A percentile compares a stretch with the other conserved stretches of the same genome.
Conservation (phyloP, 768 basidiomycete genomes). For the Lentinula raphanica region DNA sequence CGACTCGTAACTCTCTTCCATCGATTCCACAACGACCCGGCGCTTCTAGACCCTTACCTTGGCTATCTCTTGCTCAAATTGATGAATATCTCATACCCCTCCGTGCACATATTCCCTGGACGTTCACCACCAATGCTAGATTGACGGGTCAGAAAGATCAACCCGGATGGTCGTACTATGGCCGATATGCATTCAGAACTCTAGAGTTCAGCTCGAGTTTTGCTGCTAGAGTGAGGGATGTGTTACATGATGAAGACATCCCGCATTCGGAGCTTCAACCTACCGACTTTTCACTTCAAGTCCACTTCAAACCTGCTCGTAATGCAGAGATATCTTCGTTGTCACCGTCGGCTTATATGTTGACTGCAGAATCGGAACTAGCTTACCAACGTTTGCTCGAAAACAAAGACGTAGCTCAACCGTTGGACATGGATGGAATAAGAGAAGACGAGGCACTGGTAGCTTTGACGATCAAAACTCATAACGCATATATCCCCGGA, state of each 20-base stretch:
- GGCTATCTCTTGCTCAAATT: not conserved
- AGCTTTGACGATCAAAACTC: not conserved
- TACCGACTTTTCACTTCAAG: not conserved
- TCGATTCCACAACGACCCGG: not conserved
- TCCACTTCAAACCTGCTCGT: not conserved
- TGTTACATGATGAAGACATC: not conserved
- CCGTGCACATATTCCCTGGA: not conserved
- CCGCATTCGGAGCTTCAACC: not conserved
- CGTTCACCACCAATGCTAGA: not conserved
- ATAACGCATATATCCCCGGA: not conserved
- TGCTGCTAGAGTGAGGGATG: not conserved
- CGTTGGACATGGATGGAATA: not conserved
- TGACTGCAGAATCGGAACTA: not conserved
- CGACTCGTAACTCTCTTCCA: not conserved
- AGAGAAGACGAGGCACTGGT: not conserved
- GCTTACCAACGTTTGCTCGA: not conserved
- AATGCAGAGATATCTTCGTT: not conserved
- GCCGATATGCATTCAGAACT: not conserved
- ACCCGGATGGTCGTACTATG: not conserved
- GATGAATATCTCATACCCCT: not conserved
- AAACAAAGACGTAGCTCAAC: not conserved
- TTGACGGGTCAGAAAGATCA: too few species aligned
- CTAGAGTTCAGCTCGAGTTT: not conserved
- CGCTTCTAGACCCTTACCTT: not conserved
- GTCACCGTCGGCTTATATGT: too few species aligned